Base-by-base conservation (phyloP, 352 stramenopile genomes). In the Pythium biforme region DNA sequence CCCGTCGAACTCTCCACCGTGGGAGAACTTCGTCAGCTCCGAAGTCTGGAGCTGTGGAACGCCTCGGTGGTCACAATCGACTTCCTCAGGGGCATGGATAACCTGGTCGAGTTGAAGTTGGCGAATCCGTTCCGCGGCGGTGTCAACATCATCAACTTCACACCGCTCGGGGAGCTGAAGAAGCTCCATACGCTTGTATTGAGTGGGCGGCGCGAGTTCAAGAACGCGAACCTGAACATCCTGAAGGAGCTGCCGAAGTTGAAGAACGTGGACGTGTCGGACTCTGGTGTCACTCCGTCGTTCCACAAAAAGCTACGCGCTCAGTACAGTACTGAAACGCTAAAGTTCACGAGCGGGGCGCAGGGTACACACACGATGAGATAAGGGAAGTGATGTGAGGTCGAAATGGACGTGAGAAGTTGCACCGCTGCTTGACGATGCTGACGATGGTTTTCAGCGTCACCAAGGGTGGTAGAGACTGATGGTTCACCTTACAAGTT, bases 41-140 rank as follows among this genome's bases (percentile, higher is more conserved):
- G 22, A 51, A 8, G 29, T 15, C 37, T 69, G 2, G 54, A 69
- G 20, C 22, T 69, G 37, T 69, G 51, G 62, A 55, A 40, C 34
- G 62, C 54, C 34, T 62, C 62, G 2, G 20, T 64, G 2, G 55
- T 64, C 26, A 55, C 62, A 5, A 60, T 69, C n/a, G 62, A 56
- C 11, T 69, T 69, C 34, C 29, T 69, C 0, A 23, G 62, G 1
- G 45, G 39, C 3, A 54, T 69, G 23, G 10, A 7, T 1, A 69
- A 60, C 27, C 62, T 69, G 15, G 5, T 25, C 14, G 62, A 62
- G 45, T 37, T 69, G 19, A 53, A 50, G 9, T 17, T 69, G 33
- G n/a, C 62, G n/a, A 46, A 33, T 15, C 27, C 54, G 17, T 63
- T 57, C 39, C 43, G 47, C 22, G 52, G 29, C 4, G 49, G 53